A percentile compares a stretch with the other conserved stretches of the same genome.
Evolutionary conservation across 192 early-diverging fungal genomes (phyloP).

Genomic region (Coemansia sp.): DNA sequence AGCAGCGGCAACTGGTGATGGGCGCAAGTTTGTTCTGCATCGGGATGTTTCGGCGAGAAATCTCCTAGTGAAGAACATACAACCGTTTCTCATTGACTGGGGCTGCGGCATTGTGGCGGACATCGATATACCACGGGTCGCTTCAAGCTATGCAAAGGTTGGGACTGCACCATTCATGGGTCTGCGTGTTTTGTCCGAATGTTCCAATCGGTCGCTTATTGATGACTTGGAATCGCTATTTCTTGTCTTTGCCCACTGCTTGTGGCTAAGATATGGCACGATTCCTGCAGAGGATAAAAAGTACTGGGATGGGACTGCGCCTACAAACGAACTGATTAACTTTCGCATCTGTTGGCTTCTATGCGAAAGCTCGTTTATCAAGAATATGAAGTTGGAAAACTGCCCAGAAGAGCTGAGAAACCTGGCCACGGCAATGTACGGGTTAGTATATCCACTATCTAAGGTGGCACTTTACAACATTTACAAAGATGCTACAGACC

Average conservation of each 20-base stretch:
- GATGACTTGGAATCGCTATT: slow-evolving; percentile 1
- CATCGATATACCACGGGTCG: background rate
- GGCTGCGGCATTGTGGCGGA: background rate
- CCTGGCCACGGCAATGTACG: too few relatives aligned
- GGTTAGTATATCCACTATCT: too few relatives aligned
- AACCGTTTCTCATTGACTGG: background rate
- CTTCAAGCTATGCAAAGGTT: too few relatives aligned
- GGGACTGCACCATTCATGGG: background rate
- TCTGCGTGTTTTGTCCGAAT: background rate
- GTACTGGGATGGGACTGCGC: too few relatives aligned
- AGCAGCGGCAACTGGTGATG: background rate
- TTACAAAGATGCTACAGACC: too few relatives aligned
- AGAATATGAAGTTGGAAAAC: too few relatives aligned
- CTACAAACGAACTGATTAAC: too few relatives aligned
- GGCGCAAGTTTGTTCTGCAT: background rate
- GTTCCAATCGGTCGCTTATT: background rate
- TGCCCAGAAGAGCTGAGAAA: too few relatives aligned
- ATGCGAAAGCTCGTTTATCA: too few relatives aligned
- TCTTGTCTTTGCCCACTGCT: background rate
- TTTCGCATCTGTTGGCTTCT: too few relatives aligned
- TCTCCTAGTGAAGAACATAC: background rate
- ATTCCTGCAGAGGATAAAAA: background rate
- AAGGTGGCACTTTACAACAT: too few relatives aligned
- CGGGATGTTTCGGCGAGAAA: background rate
- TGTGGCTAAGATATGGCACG: background rate